These are phyloP conservation scores for Lasiodiplodia sp. DNA, from an alignment of 2,329 filamentous ascomycete genomes.

Conservation along the genomic window DNA sequence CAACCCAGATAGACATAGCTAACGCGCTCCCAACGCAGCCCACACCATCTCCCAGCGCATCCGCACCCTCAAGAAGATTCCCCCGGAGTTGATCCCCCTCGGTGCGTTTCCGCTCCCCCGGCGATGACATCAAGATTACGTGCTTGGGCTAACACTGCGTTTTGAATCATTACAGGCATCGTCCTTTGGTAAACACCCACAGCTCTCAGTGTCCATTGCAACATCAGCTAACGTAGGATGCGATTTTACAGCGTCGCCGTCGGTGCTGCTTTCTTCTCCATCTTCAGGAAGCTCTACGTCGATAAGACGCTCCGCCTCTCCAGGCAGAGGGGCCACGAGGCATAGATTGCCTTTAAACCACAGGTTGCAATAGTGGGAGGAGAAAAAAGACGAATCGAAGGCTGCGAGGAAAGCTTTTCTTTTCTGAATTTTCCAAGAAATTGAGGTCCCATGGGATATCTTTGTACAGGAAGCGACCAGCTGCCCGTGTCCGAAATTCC, in stretches of 20 bases:
- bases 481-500: constrained; percentile 12
- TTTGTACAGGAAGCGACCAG: constrained; percentile 32
- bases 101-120: constrained; percentile 65
- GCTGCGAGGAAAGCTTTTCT: not conserved
- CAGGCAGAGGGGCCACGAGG: constrained; percentile 63
- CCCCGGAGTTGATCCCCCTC: constrained; percentile 91
- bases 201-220: not conserved
- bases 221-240: constrained; percentile 30
- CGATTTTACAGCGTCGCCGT: constrained; percentile 65
- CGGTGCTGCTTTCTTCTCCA: constrained; percentile 81
- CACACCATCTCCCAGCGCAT: constrained; percentile 97
- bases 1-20: not conserved
- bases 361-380: constrained; percentile 1
- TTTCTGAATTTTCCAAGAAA: constrained; percentile 26
- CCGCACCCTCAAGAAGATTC: constrained; percentile 86
- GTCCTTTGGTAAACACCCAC: constrained; percentile 76
- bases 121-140: constrained; percentile 17
- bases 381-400: not conserved
- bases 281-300: constrained; percentile 79
- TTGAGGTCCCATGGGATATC: constrained; percentile 28
- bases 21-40: constrained; percentile 60
- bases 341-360: constrained; percentile 32
- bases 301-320: constrained; percentile 93
- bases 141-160: constrained; percentile 34
- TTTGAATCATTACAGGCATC: constrained; percentile 64